Base-by-base conservation (phyloP, 495 filamentous ascomycete genomes). In the Penicillium paxilli region DNA sequence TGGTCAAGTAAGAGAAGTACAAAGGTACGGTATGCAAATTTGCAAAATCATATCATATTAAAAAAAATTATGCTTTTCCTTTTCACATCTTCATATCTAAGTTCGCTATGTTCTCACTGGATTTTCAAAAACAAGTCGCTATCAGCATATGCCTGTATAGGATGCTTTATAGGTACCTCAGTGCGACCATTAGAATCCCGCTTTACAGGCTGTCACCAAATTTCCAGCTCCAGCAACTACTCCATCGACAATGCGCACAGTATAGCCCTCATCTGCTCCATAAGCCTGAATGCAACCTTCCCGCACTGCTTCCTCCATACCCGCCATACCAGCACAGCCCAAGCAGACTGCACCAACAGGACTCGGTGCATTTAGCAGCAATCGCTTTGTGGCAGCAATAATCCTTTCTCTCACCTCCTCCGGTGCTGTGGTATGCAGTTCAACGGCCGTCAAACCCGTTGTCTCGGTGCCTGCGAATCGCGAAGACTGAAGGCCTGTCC, bases 281-380 rank as follows among this genome's bases (percentile, higher is more conserved):
- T 86, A 83, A 17, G 78, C 77, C 49, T 85, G 80, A 23, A 81
- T 64, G 38, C 88, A 88, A 2, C 85, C 87, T 32, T 81, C 80
- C 46, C 87, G 78, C 40, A 96, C 90, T 45, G 88, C 87, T 51
- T 85, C 80, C 50, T 93, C 88, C 75, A 98, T 81, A 11, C 93
- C 94, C 20, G 84, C 87, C 94, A 97, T 96, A 4, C 94, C 93
- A 35, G 92, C 93, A 73, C 92, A 96, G 51, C 90, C 84, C 54
- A 87, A 81, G 23, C 80, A 80, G 0, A 92, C 85, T 12, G 72
- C 76, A 21, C 71, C 65, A 1, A 81, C 73, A 21, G 63, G 62
- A 32, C 54, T 50, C 4, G 69, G 55, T 0, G 81, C 77, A 8
- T 72, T 73, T 17, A 69, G 67, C 21, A 96, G 66, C 30, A 96